A percentile compares a stretch with the other conserved stretches of the same genome.
phyloP scores from a whole-genome alignment of 164 flowering plant genomes.

The Piper betle region DNA sequence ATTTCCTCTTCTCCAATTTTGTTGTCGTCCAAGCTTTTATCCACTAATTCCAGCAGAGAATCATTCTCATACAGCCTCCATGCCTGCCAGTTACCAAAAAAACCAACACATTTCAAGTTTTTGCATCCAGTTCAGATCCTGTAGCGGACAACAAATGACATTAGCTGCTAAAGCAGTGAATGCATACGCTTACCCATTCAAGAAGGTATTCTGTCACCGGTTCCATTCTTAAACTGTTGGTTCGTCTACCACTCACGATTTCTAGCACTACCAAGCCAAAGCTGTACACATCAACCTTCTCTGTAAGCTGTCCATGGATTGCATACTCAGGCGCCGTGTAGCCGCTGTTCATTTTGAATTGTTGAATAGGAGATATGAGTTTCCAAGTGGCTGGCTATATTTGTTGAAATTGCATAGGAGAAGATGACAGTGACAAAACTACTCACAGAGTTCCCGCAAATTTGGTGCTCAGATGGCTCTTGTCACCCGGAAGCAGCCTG shows the following conservation, averaged over 20 bases:
- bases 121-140: too few species aligned
- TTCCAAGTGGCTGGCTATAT: background rate
- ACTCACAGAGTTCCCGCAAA: conserved; percentile 63
- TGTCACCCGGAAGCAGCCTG: conserved; percentile 41
- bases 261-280: conserved; percentile 51
- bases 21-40: conserved; percentile 19
- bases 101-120: conserved; percentile 2
- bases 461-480: conserved; percentile 39
- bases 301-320: conserved; percentile 42
- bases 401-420: background rate
- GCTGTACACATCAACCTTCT: conserved; percentile 48
- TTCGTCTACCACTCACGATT: conserved; percentile 35
- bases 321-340: conserved; percentile 61
- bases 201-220: conserved; percentile 32
- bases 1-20: conserved; percentile 17
- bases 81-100: conserved; percentile 25
- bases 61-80: conserved; percentile 32
- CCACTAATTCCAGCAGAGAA: conserved; percentile 22
- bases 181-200: conserved; percentile 23
- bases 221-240: conserved; percentile 20
- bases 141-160: too few species aligned
- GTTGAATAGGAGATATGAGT: background rate
- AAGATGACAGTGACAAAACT: background rate
- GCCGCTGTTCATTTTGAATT: too few species aligned
- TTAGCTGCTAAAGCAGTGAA: too few species aligned